phyloP scores from a whole-genome alignment of 2,329 filamentous ascomycete species.

The Colletotrichum shisoi region DNA sequence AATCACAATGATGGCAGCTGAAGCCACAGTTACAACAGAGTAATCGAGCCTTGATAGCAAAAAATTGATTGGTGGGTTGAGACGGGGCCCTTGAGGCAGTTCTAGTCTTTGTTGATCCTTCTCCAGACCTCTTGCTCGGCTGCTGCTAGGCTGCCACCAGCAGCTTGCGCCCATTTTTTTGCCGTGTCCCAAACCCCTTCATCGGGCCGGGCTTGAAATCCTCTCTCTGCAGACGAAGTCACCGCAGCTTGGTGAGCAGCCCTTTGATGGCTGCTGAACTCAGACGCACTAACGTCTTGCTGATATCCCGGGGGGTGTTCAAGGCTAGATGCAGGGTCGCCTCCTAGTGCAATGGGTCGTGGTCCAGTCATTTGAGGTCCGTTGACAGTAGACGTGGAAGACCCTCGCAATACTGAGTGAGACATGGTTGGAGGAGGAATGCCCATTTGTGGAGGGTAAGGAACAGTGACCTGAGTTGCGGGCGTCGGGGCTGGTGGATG shows the following conservation, averaged over 20 bases:
- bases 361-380: slow-evolving; percentile 44
- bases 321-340: slow-evolving; percentile 45
- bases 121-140: slow-evolving; percentile 70
- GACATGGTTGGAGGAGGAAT: slow-evolving; percentile 57
- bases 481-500: slow-evolving; percentile 49
- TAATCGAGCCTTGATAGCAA: not conserved
- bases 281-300: slow-evolving; percentile 63
- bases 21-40: not conserved
- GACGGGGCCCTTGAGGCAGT: not conserved
- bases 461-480: slow-evolving; percentile 46
- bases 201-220: slow-evolving; percentile 44
- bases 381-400: slow-evolving; percentile 53
- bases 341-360: slow-evolving; percentile 43
- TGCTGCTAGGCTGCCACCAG: slow-evolving; percentile 64
- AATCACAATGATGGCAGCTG: not conserved
- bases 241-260: slow-evolving; percentile 51
- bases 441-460: slow-evolving; percentile 59
- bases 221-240: slow-evolving; percentile 45
- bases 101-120: slow-evolving; percentile 66
- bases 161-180: slow-evolving; percentile 65
- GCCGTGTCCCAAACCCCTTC: slow-evolving; percentile 64
- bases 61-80: slow-evolving; percentile 8
- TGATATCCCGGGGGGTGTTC: slow-evolving; percentile 65
- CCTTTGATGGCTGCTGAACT: slow-evolving; percentile 58
- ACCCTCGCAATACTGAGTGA: slow-evolving; percentile 56